These are phyloP conservation scores for Mycena belliarum DNA, from an alignment of 768 basidiomycete species.

Conservation along the genomic window DNA sequence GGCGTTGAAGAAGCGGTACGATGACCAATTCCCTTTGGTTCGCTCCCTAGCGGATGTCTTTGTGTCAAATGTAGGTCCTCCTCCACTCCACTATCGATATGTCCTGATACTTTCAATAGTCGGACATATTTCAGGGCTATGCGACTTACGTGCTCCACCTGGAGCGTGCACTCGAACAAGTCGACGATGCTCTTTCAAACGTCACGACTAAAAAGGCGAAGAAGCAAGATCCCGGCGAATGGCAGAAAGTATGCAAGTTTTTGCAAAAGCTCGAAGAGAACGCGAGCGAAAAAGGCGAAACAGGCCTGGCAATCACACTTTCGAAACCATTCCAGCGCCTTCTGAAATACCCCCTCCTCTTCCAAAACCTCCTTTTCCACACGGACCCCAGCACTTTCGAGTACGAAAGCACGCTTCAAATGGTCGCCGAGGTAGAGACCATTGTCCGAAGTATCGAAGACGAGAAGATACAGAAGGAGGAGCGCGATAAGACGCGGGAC, in stretches of 20 bases:
- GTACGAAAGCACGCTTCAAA: slow-evolving; percentile 92
- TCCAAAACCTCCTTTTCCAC: slow-evolving; percentile 95
- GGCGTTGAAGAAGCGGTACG: slow-evolving; percentile 86
- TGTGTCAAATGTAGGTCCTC: slow-evolving; percentile 76
- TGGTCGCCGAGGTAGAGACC: slow-evolving; percentile 96
- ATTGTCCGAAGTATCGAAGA: slow-evolving; percentile 98
- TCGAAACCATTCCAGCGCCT: slow-evolving; percentile 97
- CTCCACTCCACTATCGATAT: slow-evolving; percentile 7
- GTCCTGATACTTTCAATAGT: slow-evolving; percentile 46
- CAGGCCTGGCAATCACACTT: slow-evolving; percentile 90
- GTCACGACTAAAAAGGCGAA: slow-evolving; percentile 73
- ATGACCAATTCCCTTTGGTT: slow-evolving; percentile 94
- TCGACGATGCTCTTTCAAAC: slow-evolving; percentile 75
- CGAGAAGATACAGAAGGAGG: slow-evolving; percentile 96
- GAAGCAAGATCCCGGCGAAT: slow-evolving; percentile 78
- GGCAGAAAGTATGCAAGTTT: slow-evolving; percentile 74
- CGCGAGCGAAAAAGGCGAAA: slow-evolving; percentile 87
- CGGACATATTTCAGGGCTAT: slow-evolving; percentile 92
- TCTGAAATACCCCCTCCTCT: slow-evolving; percentile 94
- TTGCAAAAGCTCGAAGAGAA: slow-evolving; percentile 77
- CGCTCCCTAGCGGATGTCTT: slow-evolving; percentile 95
- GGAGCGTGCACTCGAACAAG: slow-evolving; percentile 85
- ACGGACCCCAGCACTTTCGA: slow-evolving; percentile 97
- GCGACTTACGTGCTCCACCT: slow-evolving; percentile 93
- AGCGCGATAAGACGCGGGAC: slow-evolving; percentile 92